These are phyloP conservation scores for Sporothrix curviconia DNA, from an alignment of 2,329 filamentous ascomycete genomes.

Conservation along the genomic window DNA sequence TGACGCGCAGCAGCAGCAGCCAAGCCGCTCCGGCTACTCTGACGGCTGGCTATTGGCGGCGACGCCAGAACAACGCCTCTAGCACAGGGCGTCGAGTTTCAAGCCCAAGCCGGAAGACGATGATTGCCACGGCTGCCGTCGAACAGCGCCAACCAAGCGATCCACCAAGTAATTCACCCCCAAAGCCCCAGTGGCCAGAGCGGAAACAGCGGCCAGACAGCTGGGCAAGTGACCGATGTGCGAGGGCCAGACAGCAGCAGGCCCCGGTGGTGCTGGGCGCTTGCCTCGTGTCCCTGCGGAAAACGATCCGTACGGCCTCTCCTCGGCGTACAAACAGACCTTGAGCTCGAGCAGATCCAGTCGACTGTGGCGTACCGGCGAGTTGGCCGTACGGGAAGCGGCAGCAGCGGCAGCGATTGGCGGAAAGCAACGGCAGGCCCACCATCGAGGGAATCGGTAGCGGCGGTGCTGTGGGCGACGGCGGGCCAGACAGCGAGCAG, in stretches of 20 bases:
- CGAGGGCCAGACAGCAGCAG: slow-evolving; percentile 40
- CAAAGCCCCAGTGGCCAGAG: slow-evolving; percentile 3
- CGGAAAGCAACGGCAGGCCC: background rate
- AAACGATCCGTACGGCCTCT: slow-evolving; percentile 77
- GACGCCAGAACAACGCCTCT: slow-evolving; percentile 29
- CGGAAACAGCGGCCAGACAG: background rate
- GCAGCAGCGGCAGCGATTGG: background rate
- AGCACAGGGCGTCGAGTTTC: slow-evolving; percentile 41
- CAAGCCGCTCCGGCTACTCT: background rate
- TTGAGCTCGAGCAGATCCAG: slow-evolving; percentile 69
- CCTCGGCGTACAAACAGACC: slow-evolving; percentile 68
- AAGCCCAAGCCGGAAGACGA: slow-evolving; percentile 30
- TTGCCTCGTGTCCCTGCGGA: slow-evolving; percentile 54
- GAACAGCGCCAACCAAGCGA: no score
- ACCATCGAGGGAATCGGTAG: background rate
- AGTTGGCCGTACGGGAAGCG: background rate
- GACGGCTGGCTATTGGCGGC: slow-evolving; percentile 23
- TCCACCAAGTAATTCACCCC: slow-evolving; percentile 26
- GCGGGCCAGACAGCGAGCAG: background rate
- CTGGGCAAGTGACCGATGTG: slow-evolving; percentile 33
- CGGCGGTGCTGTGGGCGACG: background rate
- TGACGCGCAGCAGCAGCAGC: slow-evolving; percentile 24
- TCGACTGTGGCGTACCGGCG: slow-evolving; percentile 63
- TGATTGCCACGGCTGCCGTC: slow-evolving; percentile 33
- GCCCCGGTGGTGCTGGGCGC: slow-evolving; percentile 29